Evolutionary conservation across 257 asterid species (phyloP).

Genomic region (Scutellaria barbata): DNA sequence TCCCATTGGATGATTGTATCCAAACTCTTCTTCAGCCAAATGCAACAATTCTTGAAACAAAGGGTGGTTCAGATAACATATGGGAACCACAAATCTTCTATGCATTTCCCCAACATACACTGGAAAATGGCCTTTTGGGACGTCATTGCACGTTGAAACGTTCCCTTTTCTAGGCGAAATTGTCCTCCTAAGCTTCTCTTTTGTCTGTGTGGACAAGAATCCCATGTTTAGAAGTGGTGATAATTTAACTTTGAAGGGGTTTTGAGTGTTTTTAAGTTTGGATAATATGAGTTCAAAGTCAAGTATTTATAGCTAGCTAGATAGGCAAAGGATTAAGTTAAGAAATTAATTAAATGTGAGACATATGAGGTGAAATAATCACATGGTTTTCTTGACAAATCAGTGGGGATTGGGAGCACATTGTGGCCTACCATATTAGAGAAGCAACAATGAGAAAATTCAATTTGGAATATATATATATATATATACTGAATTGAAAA

Average conservation of each 20-base stretch:
- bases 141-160: slow-evolving; percentile 30
- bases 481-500: not conserved
- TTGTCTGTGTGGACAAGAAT: slow-evolving; percentile 36
- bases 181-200: slow-evolving; percentile 36
- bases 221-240: slow-evolving; percentile 35
- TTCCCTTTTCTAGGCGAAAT: slow-evolving; percentile 39
- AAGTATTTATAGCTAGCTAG: slow-evolving; percentile 27
- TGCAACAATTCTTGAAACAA: slow-evolving; percentile 42
- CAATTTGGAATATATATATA: slow-evolving; percentile 14
- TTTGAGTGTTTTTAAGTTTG: not conserved
- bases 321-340: not conserved
- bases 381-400: slow-evolving; percentile 35
- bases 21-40: slow-evolving; percentile 50
- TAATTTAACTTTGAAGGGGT: not conserved
- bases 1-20: slow-evolving; percentile 48
- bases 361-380: slow-evolving; percentile 45
- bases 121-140: slow-evolving; percentile 50
- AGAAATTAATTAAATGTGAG: slow-evolving; percentile 16
- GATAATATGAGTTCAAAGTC: not conserved
- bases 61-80: slow-evolving; percentile 49
- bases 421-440: slow-evolving; percentile 42
- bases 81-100: slow-evolving; percentile 43
- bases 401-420: slow-evolving; percentile 30
- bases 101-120: slow-evolving; percentile 50
- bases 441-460: slow-evolving; percentile 30